These are phyloP conservation scores for Xylaria acuta DNA, from an alignment of 495 filamentous ascomycete species.

Conservation along the genomic window DNA sequence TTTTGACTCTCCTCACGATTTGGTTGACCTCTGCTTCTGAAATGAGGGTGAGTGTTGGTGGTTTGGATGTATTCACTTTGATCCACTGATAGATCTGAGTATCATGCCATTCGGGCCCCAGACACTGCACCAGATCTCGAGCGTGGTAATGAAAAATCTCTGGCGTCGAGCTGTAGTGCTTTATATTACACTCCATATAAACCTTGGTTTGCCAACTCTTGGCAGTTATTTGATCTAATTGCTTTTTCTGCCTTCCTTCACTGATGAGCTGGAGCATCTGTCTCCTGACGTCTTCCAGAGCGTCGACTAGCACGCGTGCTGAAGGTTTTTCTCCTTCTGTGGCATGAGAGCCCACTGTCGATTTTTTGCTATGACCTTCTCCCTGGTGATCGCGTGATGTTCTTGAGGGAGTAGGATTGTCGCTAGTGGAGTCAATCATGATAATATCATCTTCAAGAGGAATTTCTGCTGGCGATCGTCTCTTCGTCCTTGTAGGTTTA, in stretches of 20 bases:
- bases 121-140: conserved; percentile 36
- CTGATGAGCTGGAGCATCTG: conserved; percentile 25
- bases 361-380: background rate
- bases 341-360: background rate
- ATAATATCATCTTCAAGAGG: conserved; percentile 18
- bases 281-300: conserved; percentile 30
- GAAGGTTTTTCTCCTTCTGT: conserved; percentile 1
- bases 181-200: conserved; percentile 44
- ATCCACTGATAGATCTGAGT: conserved; percentile 40
- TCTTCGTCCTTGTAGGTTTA: conserved; percentile 17
- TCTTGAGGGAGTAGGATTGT: conserved; percentile 16
- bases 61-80: conserved; percentile 27
- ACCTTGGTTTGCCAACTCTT: conserved; percentile 36
- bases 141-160: conserved; percentile 46
- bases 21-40: conserved; percentile 35
- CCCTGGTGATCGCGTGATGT: background rate
- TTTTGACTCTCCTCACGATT: conserved; percentile 41
- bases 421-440: conserved; percentile 20
- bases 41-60: conserved; percentile 32
- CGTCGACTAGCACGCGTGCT: conserved; percentile 27
- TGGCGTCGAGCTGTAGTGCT: conserved; percentile 28
- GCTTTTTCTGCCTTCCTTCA: conserved; percentile 35
- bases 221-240: conserved; percentile 28
- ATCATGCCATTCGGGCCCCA: conserved; percentile 41
- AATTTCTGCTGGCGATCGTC: conserved; percentile 28